Base-by-base conservation (phyloP, 169 alveolate species). In the Cryptosporidium muris region DNA sequence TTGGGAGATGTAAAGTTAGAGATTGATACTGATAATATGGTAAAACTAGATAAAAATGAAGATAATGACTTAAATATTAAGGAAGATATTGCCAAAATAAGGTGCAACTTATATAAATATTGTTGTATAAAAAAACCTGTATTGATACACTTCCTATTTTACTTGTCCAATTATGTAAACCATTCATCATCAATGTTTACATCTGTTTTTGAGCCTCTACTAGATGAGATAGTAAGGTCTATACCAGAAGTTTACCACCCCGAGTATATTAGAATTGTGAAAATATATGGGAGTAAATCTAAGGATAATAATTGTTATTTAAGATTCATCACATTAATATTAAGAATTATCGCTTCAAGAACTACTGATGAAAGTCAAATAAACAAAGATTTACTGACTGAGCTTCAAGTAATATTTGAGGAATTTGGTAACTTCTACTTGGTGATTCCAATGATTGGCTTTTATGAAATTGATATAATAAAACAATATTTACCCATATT, bases 391-490 rank as follows among this genome's bases (percentile, higher is more conserved):
- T 34, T 74, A 56, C 40, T 48, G 40, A 4, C 16, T 16, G 60
- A 74, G 9, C 52, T 74, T 40, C 60, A 74, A 34, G 66, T 58
- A 25, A 74, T 74, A 42, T 74, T 74, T 74, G 60, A 45, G 36
- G 12, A 43, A 45, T 58, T 68, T 9, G 62, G 43, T 38, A 62
- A 60, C 34, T 58, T 58, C 16, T 58, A 38, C 5, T 11, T 74
- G 40, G 25, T 74, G 4, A 40, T 60, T 45, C 85, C 85, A 2
- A 49, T 74, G 6, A 74, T 74, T 58, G 85, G 85, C 0, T 62
- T 45, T 34, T 74, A 58, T 43, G 85, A 74, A n/a, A 9, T 60
- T n/a, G 52, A 74, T 0, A 74, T 38, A 38, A 74, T 74, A 6
- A 74, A 74, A 43, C 74, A 74, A 49, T 34, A 58, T 36, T 36